Conservation (phyloP, 257 asterid genomes). For the Ehretia macrophylla region DNA sequence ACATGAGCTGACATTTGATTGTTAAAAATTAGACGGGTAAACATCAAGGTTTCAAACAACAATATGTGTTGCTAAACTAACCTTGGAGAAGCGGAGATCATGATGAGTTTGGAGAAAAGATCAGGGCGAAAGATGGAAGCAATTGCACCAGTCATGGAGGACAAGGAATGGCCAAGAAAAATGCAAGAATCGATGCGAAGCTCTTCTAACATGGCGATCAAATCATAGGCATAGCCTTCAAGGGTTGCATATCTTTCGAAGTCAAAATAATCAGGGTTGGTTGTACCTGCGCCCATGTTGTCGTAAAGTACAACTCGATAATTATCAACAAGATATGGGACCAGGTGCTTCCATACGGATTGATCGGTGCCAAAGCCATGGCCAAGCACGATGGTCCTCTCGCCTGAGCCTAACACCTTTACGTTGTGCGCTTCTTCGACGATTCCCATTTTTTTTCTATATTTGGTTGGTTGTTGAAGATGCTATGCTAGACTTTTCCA, state of each 20-base stretch:
- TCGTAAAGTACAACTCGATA: conserved; percentile 36
- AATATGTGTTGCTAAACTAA: too few relatives aligned
- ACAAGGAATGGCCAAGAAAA: conserved; percentile 36
- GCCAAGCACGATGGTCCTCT: conserved; percentile 27
- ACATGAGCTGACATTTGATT: too few relatives aligned
- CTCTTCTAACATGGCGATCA: conserved; percentile 39
- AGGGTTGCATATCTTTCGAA: conserved; percentile 37
- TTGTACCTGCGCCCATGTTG: conserved; percentile 49
- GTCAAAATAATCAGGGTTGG: conserved; percentile 51
- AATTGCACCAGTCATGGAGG: conserved; percentile 38
- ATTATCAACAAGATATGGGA: conserved; percentile 39
- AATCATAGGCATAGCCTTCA: conserved; percentile 41
- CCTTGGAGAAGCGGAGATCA: conserved; percentile 39
- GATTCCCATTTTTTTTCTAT: conserved; percentile 16
- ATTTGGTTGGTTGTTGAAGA: background rate
- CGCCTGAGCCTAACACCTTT: conserved; percentile 30
- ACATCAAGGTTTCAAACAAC: too few relatives aligned
- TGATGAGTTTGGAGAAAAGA: conserved; percentile 35
- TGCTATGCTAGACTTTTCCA: background rate
- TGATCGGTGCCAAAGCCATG: conserved; percentile 58
- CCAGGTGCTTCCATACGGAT: conserved; percentile 43
- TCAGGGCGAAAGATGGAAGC: conserved; percentile 43
- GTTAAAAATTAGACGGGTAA: too few relatives aligned
- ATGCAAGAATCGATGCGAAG: conserved; percentile 24
- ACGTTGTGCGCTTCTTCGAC: conserved; percentile 45